These are phyloP conservation scores for Fusarium xyrophilum DNA, from an alignment of 2,329 filamentous ascomycete species.

Conservation along the genomic window DNA sequence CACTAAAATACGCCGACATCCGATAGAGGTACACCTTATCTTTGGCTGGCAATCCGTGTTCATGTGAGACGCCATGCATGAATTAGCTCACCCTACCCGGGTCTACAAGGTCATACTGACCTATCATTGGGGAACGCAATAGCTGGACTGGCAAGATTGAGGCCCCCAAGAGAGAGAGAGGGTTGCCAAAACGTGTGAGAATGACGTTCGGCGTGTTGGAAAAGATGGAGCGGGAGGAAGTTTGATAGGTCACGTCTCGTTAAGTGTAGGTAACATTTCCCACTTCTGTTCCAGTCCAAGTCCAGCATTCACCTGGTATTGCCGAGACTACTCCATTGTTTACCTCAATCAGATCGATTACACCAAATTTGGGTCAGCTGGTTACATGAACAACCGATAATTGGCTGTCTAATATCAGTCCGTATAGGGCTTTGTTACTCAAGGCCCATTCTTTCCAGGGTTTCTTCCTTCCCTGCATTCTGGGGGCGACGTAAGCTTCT, in stretches of 20 bases:
- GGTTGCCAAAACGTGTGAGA: fast-evolving
- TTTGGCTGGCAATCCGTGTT: background rate
- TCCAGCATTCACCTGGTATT: background rate
- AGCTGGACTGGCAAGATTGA: background rate
- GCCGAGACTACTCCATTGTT: background rate
- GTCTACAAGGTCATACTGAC: background rate
- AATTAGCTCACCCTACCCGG: fast-evolving
- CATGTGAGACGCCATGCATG: background rate
- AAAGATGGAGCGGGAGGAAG: background rate
- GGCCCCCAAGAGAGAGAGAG: fast-evolving
- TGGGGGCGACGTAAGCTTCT: fast-evolving
- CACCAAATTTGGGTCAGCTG: background rate
- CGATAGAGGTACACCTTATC: fast-evolving
- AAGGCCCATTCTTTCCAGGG: fast-evolving
- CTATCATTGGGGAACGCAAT: background rate
- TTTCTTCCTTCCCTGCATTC: background rate
- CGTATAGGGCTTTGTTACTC: background rate
- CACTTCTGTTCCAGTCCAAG: background rate
- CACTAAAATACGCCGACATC: background rate
- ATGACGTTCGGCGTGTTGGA: background rate
- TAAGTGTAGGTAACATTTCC: background rate
- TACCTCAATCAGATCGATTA: background rate
- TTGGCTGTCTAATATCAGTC: fast-evolving
- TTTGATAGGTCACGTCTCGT: background rate
- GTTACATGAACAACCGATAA: background rate